These are phyloP conservation scores for Penicillium sclerotigenum DNA, from an alignment of 2,329 filamentous ascomycete species.

Conservation along the genomic window DNA sequence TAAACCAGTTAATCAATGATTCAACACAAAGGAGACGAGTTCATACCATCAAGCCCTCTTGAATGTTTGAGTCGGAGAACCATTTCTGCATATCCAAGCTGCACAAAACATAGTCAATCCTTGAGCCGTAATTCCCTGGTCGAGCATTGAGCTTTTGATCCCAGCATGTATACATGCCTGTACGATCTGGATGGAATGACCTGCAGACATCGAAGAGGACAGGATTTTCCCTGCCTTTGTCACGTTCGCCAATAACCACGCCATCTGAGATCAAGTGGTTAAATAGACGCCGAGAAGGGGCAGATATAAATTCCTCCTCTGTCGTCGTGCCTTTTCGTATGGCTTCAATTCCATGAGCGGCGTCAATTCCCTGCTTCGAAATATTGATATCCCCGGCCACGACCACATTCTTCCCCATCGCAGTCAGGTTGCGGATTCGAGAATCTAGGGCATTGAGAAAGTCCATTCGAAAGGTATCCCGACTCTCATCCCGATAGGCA, in stretches of 20 bases:
- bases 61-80: conserved; percentile 79
- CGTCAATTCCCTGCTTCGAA: conserved; percentile 65
- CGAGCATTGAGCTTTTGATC: conserved; percentile 91
- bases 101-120: conserved; percentile 92
- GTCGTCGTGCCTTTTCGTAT: conserved; percentile 68
- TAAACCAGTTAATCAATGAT: conserved; percentile 14
- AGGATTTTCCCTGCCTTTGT: conserved; percentile 66
- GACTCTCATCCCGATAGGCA: conserved; percentile 77
- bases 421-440: conserved; percentile 77
- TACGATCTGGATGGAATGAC: conserved; percentile 71
- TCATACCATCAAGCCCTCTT: conserved; percentile 74
- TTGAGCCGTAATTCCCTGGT: conserved; percentile 87
- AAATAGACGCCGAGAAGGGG: conserved; percentile 71
- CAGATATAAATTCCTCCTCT: conserved; percentile 68
- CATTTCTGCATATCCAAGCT: conserved; percentile 74
- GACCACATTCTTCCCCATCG: conserved; percentile 78
- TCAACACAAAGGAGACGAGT: not conserved
- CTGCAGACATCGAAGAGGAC: conserved; percentile 82
- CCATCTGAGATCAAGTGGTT: conserved; percentile 81
- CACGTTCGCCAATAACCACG: conserved; percentile 60
- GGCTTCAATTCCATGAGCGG: conserved; percentile 68
- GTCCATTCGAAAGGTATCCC: conserved; percentile 75
- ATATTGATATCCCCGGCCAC: conserved; percentile 90
- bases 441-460: conserved; percentile 79
- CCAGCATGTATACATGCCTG: conserved; percentile 97